These are phyloP conservation scores for Cladorrhinum sp. DNA, from an alignment of 2,329 filamentous ascomycete genomes.

Conservation along the genomic window DNA sequence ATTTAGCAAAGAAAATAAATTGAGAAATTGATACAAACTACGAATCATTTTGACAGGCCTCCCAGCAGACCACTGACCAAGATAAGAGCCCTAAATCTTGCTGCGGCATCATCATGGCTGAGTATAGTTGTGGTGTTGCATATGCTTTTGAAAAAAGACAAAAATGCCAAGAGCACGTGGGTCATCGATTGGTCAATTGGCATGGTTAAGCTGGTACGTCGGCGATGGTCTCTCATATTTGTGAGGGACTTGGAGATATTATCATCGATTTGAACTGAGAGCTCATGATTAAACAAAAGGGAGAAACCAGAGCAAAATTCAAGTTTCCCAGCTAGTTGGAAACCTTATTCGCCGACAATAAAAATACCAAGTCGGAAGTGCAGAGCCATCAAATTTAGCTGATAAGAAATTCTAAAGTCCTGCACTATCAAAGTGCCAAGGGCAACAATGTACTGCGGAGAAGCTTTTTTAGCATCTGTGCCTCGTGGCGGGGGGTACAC, in stretches of 20 bases:
- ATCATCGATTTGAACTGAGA: not conserved
- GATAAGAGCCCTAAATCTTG: too few relatives aligned
- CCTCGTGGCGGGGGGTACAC: not conserved
- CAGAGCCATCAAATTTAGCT: not conserved
- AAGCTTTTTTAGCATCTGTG: not conserved
- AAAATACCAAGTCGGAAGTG: not conserved
- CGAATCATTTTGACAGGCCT: too few relatives aligned
- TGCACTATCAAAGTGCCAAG: not conserved
- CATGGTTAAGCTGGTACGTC: not conserved
- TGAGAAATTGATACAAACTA: too few relatives aligned
- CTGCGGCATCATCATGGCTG: too few relatives aligned
- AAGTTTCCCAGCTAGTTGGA: not conserved
- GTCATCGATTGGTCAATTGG: conserved; percentile 8
- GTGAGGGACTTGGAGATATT: not conserved
- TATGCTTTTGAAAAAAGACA: not conserved
- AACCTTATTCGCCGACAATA: not conserved
- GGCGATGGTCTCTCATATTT: not conserved
- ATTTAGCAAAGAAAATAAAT: too few relatives aligned
- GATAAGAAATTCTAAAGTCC: not conserved
- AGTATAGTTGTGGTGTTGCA: too few relatives aligned
- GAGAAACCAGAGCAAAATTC: not conserved
- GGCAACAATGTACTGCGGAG: not conserved
- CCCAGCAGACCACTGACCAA: too few relatives aligned
- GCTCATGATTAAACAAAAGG: not conserved
- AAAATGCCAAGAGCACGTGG: conserved; percentile 6